Percentiles rank a stretch among this genome's conserved stretches.
Evolutionary conservation across 1,139 yeast species (phyloP).

Genomic region (Pichia sp.): DNA sequence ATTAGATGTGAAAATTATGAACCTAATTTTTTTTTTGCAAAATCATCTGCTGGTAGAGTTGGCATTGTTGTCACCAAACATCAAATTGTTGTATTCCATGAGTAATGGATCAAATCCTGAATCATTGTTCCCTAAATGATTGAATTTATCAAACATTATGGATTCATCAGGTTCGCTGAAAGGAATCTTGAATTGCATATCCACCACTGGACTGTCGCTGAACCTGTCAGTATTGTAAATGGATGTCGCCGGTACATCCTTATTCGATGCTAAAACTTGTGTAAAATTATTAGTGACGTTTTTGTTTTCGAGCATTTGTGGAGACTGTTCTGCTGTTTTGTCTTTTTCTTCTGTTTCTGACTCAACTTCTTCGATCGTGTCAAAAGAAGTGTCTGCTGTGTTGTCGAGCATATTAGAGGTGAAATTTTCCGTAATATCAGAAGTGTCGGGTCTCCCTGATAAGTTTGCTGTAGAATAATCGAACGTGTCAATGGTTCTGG

Average conservation of each 20-base stretch:
- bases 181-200: not conserved
- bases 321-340: not conserved
- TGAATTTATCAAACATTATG: not conserved
- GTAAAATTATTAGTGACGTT: not conserved
- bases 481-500: not conserved
- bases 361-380: constrained; percentile 4
- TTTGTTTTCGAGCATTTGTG: not conserved
- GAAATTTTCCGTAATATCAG: not conserved
- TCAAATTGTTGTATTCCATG: not conserved
- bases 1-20: not conserved
- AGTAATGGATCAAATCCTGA: constrained; percentile 1
- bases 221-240: not conserved
- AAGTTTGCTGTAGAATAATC: not conserved
- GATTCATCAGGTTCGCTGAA: not conserved
- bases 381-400: constrained; percentile 5
- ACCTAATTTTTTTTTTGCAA: not conserved
- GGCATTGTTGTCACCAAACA: not conserved
- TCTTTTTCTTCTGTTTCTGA: not conserved
- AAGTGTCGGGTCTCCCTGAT: not conserved
- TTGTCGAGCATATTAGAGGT: constrained; percentile 3
- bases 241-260: constrained; percentile 1
- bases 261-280: not conserved
- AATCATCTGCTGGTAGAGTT: not conserved
- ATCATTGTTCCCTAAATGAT: not conserved
- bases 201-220: not conserved